Evolutionary conservation across 208 protist species (phyloP), one percentile per base, ranked within the genome.

Genomic region (Crithidia acanthocephali): DNA sequence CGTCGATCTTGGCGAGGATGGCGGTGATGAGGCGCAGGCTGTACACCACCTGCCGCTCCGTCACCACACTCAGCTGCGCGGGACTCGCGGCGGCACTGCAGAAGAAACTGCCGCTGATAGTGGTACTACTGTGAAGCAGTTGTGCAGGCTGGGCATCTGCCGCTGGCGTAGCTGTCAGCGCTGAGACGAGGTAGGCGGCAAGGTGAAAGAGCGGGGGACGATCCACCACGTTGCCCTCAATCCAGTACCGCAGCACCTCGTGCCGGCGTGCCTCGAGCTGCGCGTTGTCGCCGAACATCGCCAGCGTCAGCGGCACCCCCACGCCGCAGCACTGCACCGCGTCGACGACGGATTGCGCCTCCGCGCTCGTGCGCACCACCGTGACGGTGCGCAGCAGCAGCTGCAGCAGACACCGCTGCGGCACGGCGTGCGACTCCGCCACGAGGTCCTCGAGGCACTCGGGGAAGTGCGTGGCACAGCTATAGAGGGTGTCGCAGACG

Each of bases 191-290:
- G 56, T 48, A 28, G 9, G 63, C 25, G 32, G 72, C 73, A 15
- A 93, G 52, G 16, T 55, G 48, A 27, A 82, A 79, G 15, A 89
- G 60, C 15, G 85, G 83, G 4, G 88, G 74, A 11, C 57, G 50
- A 32, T 75, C 76, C 11, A 68, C 67, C 32, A 23, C 42, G 56
- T 61, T 77, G 22, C 80, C 87, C 18, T 83, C 73, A 16, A 87
- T 64, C 80, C 79, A 88, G 57, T 87, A 90, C n/a, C 72, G 81
- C 50, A 92, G 27, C 32, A 92, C 79, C 33, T 86, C 82, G 56
- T 78, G 66, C 22, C 77, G 77, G 30, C 70, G 68, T 40, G 70
- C 74, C 33, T 67, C 68, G 16, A 61, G 27, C 45, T 63, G 60
- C 47, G 50, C 18, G 63, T 76, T 50, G 28, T 65, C 56, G 27